These are phyloP conservation scores for Talaromyces sp. DNA, from an alignment of 2,329 filamentous ascomycete species.

Conservation along the genomic window DNA sequence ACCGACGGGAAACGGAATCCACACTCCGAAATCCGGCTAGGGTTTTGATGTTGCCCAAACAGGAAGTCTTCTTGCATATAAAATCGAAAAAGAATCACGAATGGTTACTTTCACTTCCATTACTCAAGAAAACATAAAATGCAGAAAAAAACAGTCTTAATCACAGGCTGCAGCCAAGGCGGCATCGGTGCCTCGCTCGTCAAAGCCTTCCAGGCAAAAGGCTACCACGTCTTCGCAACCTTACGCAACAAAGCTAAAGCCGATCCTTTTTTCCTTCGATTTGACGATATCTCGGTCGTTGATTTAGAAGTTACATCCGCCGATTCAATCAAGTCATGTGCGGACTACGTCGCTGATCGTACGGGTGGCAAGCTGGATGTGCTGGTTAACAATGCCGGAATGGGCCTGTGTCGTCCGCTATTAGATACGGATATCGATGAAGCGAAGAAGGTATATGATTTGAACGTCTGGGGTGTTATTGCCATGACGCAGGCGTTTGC, in stretches of 20 bases:
- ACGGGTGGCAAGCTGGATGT: conserved; percentile 4
- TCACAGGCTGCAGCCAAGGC: conserved; percentile 14
- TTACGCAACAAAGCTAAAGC: conserved; percentile 35
- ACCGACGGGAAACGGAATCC: not conserved
- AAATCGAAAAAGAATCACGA: not conserved
- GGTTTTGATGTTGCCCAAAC: not conserved
- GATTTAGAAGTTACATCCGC: not conserved
- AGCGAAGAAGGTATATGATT: conserved; percentile 32
- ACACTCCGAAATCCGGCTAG: not conserved
- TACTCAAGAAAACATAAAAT: not conserved
- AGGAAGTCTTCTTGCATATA: not conserved
- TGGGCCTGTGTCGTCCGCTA: conserved; percentile 26
- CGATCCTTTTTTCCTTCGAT: not conserved
- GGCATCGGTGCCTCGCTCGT: conserved; percentile 8
- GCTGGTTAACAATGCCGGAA: conserved; percentile 14
- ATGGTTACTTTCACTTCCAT: too few relatives aligned
- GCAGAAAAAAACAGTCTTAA: conserved; percentile 4
- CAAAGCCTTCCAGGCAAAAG: conserved; percentile 2
- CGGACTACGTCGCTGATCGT: not conserved
- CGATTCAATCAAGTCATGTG: conserved; percentile 22
- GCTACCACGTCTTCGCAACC: conserved; percentile 44
- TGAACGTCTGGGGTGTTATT: conserved; percentile 33
- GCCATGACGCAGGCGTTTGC: conserved; percentile 35
- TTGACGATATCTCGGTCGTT: not conserved
- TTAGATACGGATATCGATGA: conserved; percentile 29